Percentiles rank a stretch among this genome's conserved stretches.
These are phyloP conservation scores for Kazachstania martiniae DNA, from an alignment of 805 yeast species.

Conservation along the genomic window DNA sequence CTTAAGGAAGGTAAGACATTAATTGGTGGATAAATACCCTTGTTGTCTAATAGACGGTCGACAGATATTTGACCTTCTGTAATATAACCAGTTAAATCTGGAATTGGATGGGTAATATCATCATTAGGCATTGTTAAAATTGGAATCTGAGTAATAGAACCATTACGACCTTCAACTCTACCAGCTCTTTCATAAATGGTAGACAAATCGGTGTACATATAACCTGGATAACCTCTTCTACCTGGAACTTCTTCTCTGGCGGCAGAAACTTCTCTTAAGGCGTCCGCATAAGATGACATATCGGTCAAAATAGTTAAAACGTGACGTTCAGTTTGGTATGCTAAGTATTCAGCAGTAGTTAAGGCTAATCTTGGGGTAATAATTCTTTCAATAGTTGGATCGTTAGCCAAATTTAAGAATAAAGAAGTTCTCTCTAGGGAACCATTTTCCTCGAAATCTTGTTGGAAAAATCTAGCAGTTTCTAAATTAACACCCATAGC, in stretches of 20 bases:
- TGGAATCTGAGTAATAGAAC: slow-evolving; percentile 98
- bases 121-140: slow-evolving; percentile 99
- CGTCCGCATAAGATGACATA: slow-evolving; percentile 99
- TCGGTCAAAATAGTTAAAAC: slow-evolving; percentile 96
- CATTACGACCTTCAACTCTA: slow-evolving; percentile 98
- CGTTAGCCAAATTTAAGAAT: slow-evolving; percentile 95
- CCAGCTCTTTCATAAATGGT: slow-evolving; percentile 99
- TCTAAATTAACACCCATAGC: slow-evolving; percentile 99
- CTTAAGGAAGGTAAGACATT: slow-evolving; percentile 95
- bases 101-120: slow-evolving; percentile 99
- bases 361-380: slow-evolving; percentile 98
- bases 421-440: slow-evolving; percentile 95
- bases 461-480: slow-evolving; percentile 96
- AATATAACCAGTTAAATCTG: slow-evolving; percentile 98
- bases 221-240: slow-evolving; percentile 99
- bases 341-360: slow-evolving; percentile 96
- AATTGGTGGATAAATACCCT: slow-evolving; percentile 98
- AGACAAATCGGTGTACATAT: slow-evolving; percentile 98
- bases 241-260: slow-evolving; percentile 99
- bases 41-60: slow-evolving; percentile 91
- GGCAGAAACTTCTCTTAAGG: slow-evolving; percentile 98
- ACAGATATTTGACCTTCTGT: slow-evolving; percentile 98
- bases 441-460: slow-evolving; percentile 98
- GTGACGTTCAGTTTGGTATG: slow-evolving; percentile 98
- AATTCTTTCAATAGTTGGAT: slow-evolving; percentile 98